These are phyloP conservation scores for Phytophthora fragariaefolia DNA, from an alignment of 352 stramenopile genomes.

Conservation along the genomic window DNA sequence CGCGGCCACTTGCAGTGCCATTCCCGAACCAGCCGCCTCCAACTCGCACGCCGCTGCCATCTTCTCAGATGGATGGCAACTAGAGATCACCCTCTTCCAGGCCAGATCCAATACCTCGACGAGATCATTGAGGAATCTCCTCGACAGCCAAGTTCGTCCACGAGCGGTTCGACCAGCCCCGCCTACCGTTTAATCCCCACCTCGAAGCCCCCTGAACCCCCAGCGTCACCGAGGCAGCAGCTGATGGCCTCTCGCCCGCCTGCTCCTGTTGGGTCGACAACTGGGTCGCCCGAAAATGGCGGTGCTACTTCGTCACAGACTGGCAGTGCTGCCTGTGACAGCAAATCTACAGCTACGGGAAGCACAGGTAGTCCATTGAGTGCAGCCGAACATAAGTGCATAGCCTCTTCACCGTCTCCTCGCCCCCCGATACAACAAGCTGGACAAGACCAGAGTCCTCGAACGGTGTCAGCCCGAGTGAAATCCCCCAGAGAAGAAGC, in stretches of 20 bases:
- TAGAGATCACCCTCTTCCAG: slow-evolving; percentile 36
- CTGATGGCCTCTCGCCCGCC: slow-evolving; percentile 26
- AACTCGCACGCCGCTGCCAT: slow-evolving; percentile 10
- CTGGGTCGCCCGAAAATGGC: slow-evolving; percentile 12
- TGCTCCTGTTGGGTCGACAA: slow-evolving; percentile 18
- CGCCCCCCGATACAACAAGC: slow-evolving; percentile 3
- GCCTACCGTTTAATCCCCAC: slow-evolving; percentile 23
- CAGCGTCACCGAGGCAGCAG: slow-evolving; percentile 20
- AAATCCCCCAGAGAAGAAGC: slow-evolving; percentile 18
- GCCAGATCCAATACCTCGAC: slow-evolving; percentile 28
- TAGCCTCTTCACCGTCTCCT: slow-evolving; percentile 2
- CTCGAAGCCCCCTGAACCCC: slow-evolving; percentile 15
- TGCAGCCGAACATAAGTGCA: background rate
- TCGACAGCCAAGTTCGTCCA: slow-evolving; percentile 11
- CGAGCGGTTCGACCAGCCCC: slow-evolving; percentile 25
- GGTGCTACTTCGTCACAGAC: background rate
- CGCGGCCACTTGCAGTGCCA: background rate
- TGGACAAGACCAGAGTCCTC: background rate
- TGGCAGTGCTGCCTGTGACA: background rate
- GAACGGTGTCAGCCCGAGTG: slow-evolving; percentile 13
- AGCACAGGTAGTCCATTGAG: background rate
- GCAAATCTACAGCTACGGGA: background rate
- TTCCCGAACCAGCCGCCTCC: slow-evolving; percentile 11
- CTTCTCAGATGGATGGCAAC: slow-evolving; percentile 40
- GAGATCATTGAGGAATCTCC: slow-evolving; percentile 31